These are phyloP conservation scores for Cercophora scortea DNA, from an alignment of 495 filamentous ascomycete genomes.

Conservation along the genomic window DNA sequence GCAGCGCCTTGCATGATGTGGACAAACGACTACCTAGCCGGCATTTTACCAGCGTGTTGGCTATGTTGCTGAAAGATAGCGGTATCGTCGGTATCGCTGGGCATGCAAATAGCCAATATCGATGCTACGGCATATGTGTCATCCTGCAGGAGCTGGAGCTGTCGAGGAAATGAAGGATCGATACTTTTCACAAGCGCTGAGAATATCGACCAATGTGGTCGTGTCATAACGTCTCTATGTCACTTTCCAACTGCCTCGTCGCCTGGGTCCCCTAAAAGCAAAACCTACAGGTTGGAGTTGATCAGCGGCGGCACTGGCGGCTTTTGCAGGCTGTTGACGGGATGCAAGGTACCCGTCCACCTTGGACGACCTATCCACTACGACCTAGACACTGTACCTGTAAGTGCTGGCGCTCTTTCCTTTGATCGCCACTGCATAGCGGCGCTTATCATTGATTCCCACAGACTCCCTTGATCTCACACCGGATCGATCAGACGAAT, in stretches of 20 bases:
- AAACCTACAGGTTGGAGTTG: no score
- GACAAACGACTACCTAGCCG: slow-evolving; percentile 11
- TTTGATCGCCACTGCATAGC: no score
- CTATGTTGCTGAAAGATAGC: slow-evolving; percentile 16
- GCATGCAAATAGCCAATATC: slow-evolving; percentile 23
- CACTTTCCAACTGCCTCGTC: slow-evolving; percentile 12
- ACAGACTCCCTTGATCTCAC: no score
- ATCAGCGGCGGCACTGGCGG: no score
- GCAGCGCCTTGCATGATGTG: no score
- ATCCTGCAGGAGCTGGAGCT: no score
- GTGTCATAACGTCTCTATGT: slow-evolving; percentile 5
- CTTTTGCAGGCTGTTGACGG: background rate
- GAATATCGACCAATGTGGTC: slow-evolving; percentile 11
- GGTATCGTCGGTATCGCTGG: slow-evolving; percentile 8
- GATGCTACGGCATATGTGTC: slow-evolving; percentile 8
- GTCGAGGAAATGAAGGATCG: slow-evolving; percentile 16
- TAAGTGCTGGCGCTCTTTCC: background rate
- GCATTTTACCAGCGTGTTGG: slow-evolving; percentile 33
- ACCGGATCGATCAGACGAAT: no score
- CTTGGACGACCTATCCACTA: background rate
- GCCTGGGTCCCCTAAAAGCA: background rate
- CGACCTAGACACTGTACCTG: background rate
- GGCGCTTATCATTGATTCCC: no score
- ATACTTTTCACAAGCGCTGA: background rate
- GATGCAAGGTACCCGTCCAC: slow-evolving; percentile 26